These are phyloP conservation scores for Davidsoniella australis DNA, from an alignment of 2,329 filamentous ascomycete genomes.

Conservation along the genomic window DNA sequence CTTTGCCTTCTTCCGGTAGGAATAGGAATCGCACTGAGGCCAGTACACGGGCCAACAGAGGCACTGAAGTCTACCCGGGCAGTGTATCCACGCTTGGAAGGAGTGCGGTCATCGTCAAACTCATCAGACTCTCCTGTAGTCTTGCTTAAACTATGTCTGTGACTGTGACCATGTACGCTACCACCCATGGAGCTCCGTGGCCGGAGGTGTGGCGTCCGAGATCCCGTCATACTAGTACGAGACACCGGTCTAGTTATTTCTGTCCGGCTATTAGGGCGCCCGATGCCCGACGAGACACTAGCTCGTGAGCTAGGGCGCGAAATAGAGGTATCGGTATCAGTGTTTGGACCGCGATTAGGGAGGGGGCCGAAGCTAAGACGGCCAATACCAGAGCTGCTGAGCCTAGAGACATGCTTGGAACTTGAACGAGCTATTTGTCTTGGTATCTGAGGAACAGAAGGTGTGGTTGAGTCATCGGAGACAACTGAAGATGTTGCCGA, in stretches of 20 bases:
- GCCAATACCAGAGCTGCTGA: constrained; percentile 45
- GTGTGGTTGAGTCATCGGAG: constrained; percentile 33
- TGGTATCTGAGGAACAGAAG: constrained; percentile 22
- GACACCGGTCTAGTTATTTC: constrained; percentile 47
- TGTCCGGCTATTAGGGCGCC: constrained; percentile 35
- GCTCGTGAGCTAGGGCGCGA: constrained; percentile 61
- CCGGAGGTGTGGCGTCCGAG: constrained; percentile 45
- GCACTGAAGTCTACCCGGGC: constrained; percentile 24
- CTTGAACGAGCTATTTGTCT: constrained; percentile 19
- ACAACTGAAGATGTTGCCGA: constrained; percentile 30
- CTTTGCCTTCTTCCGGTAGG: constrained; percentile 18
- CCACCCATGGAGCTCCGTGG: constrained; percentile 56
- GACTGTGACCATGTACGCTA: constrained; percentile 27
- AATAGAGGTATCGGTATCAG: constrained; percentile 23
- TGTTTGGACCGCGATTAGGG: constrained; percentile 36
- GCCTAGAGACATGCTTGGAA: constrained; percentile 34
- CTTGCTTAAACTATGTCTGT: constrained; percentile 31
- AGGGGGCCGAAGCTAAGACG: constrained; percentile 46
- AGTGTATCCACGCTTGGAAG: constrained; percentile 37
- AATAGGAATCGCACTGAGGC: constrained; percentile 28
- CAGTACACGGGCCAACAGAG: constrained; percentile 19
- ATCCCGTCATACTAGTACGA: constrained; percentile 37
- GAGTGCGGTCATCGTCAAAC: constrained; percentile 26
- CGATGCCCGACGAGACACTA: constrained; percentile 36
- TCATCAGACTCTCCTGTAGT: constrained; percentile 27